Evolutionary conservation across 1,284 basidiomycete species (phyloP), one percentile per base, ranked within the genome.

Genomic region (Chiua sp.): DNA sequence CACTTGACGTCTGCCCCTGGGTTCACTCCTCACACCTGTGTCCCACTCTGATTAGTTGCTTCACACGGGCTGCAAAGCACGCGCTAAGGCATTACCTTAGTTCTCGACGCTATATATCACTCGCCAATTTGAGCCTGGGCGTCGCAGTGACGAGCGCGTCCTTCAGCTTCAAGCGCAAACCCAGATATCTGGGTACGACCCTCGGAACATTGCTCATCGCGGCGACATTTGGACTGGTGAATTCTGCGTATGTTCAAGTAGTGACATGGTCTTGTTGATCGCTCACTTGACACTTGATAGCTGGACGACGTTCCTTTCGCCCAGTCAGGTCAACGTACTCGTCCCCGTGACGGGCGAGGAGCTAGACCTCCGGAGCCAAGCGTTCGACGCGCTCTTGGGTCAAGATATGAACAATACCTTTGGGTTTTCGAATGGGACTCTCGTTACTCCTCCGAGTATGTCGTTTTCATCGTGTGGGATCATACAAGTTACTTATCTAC

Each of bases 301-400:
- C 28, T 59, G 57, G 57, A 59, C 56, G 6, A 59, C 57, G 30
- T 59, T 58, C 42, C 56, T 59, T 22, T 35, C 7, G 4, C 58
- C 58, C 6, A 23, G 18, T 28, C 56, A 20, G 39, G 42, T 59
- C 18, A 47, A 33, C 20, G 26, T 59, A 3, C 18, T 47, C 12
- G 22, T 51, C 4, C 3, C 18, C 10, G 20, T 59, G 56, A 51
- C 39, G 3, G 57, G 58, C 49, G 22, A 30, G 18, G 58, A 59
- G 20, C 33, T 59, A 26, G 58, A 59, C 33, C 56, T 59, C 2
- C 28, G 58, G 2, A 59, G 39, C 16, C 48, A 26, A 18, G 49
- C 8, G 16, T 59, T 59, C 8, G 49, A 59, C 35, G 11, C 42
- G 6, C 42, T 59, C 15, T 28, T 59, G 12, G 58, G 56, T 10